Percentiles rank a stretch among this genome's conserved stretches.
Evolutionary conservation across 805 yeast genomes (phyloP).

Genomic region (Scheffersomyces coipomensis): DNA sequence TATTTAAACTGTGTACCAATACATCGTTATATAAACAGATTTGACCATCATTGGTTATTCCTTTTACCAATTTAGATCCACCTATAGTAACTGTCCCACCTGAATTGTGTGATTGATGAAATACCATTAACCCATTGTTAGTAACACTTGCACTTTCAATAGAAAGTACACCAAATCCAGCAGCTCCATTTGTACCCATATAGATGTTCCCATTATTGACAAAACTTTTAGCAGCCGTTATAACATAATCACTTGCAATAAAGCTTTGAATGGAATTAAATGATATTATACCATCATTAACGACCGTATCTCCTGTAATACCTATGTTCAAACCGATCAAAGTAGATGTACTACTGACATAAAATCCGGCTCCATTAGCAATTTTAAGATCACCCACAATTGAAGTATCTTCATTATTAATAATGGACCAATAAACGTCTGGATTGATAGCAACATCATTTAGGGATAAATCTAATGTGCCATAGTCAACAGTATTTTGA

Average conservation of each 20-base stretch:
- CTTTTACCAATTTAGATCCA: not conserved
- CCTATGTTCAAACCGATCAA: slow-evolving; percentile 14
- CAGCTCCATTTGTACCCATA: slow-evolving; percentile 18
- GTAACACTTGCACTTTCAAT: slow-evolving; percentile 12
- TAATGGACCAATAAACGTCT: slow-evolving; percentile 25
- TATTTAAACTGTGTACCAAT: slow-evolving; percentile 17
- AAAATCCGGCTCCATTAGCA: slow-evolving; percentile 22
- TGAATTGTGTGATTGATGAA: slow-evolving; percentile 9
- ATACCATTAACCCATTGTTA: slow-evolving; percentile 17
- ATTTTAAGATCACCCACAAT: slow-evolving; percentile 20
- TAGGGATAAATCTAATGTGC: slow-evolving; percentile 13
- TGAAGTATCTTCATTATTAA: slow-evolving; percentile 16
- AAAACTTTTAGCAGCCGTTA: slow-evolving; percentile 13
- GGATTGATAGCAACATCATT: slow-evolving; percentile 17
- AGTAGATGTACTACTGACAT: slow-evolving; percentile 14
- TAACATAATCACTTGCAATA: slow-evolving; percentile 14
- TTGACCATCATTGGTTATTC: slow-evolving; percentile 21
- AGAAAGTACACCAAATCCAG: slow-evolving; percentile 12
- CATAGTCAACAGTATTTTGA: slow-evolving; percentile 14
- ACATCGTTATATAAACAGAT: slow-evolving; percentile 22
- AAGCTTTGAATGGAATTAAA: slow-evolving; percentile 18
- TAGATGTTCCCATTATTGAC: slow-evolving; percentile 22
- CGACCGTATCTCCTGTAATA: slow-evolving; percentile 10
- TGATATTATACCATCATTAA: slow-evolving; percentile 17
- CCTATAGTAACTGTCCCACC: slow-evolving; percentile 14